Percentiles rank a stretch among this genome's conserved stretches.
These are phyloP conservation scores for Phycomyces blakesleeanus DNA, from an alignment of 192 early-diverging fungal genomes.

Conservation along the genomic window DNA sequence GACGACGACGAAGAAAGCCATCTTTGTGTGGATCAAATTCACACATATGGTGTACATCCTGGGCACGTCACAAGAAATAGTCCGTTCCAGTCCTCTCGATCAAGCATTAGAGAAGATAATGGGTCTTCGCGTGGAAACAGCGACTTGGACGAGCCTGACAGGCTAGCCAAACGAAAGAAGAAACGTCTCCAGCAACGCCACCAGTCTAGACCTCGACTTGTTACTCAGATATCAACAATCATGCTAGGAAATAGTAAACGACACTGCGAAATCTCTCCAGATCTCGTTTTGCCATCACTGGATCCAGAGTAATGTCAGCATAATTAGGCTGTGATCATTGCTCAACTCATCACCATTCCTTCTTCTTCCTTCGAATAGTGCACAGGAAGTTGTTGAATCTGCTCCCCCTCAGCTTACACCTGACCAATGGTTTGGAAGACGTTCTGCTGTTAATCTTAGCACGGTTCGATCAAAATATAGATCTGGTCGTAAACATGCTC, in stretches of 20 bases:
- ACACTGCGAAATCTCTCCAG: constrained; percentile 6
- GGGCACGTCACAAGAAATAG: not conserved
- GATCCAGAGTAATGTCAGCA: constrained; percentile 14
- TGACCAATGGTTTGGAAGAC: constrained; percentile 13
- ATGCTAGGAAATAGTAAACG: constrained; percentile 4
- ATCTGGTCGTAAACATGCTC: constrained; percentile 14
- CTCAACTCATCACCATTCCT: not conserved
- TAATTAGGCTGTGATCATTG: not conserved
- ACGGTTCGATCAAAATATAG: constrained; percentile 29
- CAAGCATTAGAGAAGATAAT: not conserved
- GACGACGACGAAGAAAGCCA: not conserved
- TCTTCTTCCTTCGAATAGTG: constrained; percentile 13
- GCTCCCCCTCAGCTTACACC: not conserved
- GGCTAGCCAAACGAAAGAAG: constrained; percentile 17
- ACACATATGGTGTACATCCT: not conserved
- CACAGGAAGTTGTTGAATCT: constrained; percentile 24
- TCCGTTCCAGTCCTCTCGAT: not conserved
- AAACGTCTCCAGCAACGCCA: constrained; percentile 18
- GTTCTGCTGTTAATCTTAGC: constrained; percentile 26
- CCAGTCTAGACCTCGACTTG: constrained; percentile 6
- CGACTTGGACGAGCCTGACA: constrained; percentile 8
- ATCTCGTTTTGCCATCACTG: constrained; percentile 11
- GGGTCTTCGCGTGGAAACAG: constrained; percentile 13
- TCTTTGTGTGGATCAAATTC: not conserved
- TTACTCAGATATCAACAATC: constrained; percentile 16